phyloP scores from a whole-genome alignment of 441 rosid genomes.

The Melianthus villosus region DNA sequence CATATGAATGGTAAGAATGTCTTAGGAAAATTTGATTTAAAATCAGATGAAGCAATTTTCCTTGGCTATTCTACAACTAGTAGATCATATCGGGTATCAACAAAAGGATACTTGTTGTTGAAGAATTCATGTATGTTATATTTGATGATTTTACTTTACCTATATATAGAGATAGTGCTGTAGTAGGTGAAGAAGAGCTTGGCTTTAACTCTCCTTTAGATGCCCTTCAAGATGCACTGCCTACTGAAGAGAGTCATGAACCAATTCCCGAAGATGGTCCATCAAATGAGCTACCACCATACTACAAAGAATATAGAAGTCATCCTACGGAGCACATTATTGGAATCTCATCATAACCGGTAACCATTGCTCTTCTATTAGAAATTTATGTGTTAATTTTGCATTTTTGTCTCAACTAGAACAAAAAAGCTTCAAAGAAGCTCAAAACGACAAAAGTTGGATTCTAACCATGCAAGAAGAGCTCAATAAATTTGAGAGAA shows the following conservation, averaged over 20 bases:
- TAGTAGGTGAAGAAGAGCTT: background rate
- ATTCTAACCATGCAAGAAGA: background rate
- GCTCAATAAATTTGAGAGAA: background rate
- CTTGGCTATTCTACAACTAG: background rate
- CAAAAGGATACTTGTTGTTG: background rate
- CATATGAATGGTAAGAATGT: background rate
- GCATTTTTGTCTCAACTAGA: background rate
- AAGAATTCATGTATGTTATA: background rate
- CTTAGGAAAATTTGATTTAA: background rate
- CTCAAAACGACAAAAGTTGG: background rate
- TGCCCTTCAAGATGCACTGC: too few species aligned
- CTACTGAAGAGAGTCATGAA: too few species aligned
- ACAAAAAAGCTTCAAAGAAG: background rate
- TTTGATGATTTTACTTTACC: too few species aligned
- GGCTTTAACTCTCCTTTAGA: background rate
- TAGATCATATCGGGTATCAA: background rate
- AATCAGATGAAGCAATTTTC: too few species aligned
- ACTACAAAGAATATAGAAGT: too few species aligned
- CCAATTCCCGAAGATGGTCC: too few species aligned
- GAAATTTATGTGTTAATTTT: background rate
- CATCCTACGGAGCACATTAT: background rate
- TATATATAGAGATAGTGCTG: background rate
- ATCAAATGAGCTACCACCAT: too few species aligned
- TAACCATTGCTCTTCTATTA: too few species aligned
- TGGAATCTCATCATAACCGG: background rate